Evolutionary conservation across 371 early-diverging fungal species (phyloP).

Genomic region (Syncephalastrum monosporum): DNA sequence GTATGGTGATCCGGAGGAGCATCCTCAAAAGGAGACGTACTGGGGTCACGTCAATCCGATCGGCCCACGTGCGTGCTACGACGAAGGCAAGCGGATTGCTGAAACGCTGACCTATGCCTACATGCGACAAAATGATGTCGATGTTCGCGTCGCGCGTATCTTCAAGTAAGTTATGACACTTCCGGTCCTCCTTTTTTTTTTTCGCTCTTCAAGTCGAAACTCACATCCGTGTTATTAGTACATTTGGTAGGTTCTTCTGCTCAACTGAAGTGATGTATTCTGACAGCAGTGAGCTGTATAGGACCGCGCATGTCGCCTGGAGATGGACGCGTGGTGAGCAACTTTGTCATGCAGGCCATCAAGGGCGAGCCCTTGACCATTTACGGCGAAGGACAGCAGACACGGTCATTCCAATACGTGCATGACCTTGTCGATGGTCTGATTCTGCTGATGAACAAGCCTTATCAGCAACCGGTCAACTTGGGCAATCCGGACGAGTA

Average conservation of each 20-base stretch:
- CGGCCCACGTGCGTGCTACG: slow-evolving; percentile 87
- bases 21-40: slow-evolving; percentile 85
- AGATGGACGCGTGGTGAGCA: slow-evolving; percentile 89
- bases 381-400: slow-evolving; percentile 84
- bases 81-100: slow-evolving; percentile 89
- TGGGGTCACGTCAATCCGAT: slow-evolving; percentile 90
- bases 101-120: slow-evolving; percentile 87
- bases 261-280: not conserved
- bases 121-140: slow-evolving; percentile 75
- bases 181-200: not conserved
- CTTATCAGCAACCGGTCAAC: slow-evolving; percentile 78
- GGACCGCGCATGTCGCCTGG: slow-evolving; percentile 89
- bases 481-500: slow-evolving; percentile 89
- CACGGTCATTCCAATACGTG: slow-evolving; percentile 87
- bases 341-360: slow-evolving; percentile 87
- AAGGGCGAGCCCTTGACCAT: slow-evolving; percentile 76
- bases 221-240: slow-evolving; percentile 4
- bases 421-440: slow-evolving; percentile 88
- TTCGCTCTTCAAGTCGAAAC: not conserved
- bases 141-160: slow-evolving; percentile 84
- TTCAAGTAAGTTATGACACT: slow-evolving; percentile 60
- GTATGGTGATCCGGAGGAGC: slow-evolving; percentile 89
- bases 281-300: slow-evolving; percentile 20
- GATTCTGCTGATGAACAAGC: slow-evolving; percentile 76
- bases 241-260: slow-evolving; percentile 19